phyloP scores from a whole-genome alignment of 371 early-diverging fungal species.

The Rhizopus arrhizus region DNA sequence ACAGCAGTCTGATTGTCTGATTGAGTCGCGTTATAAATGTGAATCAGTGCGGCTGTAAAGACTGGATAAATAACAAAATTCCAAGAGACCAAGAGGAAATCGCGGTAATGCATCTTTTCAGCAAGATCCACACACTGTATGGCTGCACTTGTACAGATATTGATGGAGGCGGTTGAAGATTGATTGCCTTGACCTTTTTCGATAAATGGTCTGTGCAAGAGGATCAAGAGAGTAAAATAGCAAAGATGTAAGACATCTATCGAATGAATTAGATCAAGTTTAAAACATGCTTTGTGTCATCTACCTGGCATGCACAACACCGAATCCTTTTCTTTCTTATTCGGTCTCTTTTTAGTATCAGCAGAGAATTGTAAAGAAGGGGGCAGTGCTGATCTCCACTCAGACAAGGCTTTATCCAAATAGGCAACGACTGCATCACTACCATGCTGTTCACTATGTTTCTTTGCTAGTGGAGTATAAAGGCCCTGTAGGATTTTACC shows the following conservation, averaged over 20 bases:
- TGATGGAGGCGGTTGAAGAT: constrained; percentile 47
- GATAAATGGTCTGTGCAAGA: constrained; percentile 63
- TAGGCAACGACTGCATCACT: constrained; percentile 52
- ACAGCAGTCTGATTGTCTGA: constrained; percentile 35
- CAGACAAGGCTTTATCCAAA: constrained; percentile 44
- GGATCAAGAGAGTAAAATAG: constrained; percentile 55
- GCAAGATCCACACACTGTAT: constrained; percentile 48
- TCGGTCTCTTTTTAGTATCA: constrained; percentile 33
- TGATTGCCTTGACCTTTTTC: constrained; percentile 34
- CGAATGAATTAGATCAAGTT: not conserved
- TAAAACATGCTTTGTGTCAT: not conserved
- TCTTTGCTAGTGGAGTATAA: constrained; percentile 53
- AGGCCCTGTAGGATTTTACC: constrained; percentile 50
- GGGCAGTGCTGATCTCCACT: constrained; percentile 47
- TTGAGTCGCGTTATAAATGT: constrained; percentile 44
- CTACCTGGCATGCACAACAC: constrained; percentile 50
- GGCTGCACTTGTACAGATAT: constrained; percentile 65
- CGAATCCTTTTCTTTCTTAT: constrained; percentile 35
- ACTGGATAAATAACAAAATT: constrained; percentile 57
- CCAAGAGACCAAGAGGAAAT: constrained; percentile 50
- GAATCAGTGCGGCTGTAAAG: constrained; percentile 48
- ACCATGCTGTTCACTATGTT: constrained; percentile 48
- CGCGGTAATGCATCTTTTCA: constrained; percentile 54
- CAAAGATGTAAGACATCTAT: constrained; percentile 52
- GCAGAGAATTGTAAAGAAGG: constrained; percentile 44